Evolutionary conservation across 2,329 filamentous ascomycete species (phyloP).

Genomic region (Cladosporium oxysporum): DNA sequence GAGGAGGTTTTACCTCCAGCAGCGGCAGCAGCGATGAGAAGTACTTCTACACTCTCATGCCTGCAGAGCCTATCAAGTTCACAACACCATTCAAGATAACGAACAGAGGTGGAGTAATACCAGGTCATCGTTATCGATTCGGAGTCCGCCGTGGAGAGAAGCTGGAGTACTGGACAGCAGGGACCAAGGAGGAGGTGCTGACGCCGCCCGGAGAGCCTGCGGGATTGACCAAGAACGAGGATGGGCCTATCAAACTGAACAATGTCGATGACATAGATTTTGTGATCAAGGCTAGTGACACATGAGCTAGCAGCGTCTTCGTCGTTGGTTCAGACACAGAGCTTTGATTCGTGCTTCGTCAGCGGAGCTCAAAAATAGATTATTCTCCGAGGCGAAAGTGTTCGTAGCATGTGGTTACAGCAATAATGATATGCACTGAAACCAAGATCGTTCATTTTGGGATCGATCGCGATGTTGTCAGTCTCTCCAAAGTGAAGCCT

Average conservation of each 20-base stretch:
- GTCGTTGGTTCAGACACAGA: background rate
- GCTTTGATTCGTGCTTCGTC: background rate
- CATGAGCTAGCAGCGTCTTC: background rate
- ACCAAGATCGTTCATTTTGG: background rate
- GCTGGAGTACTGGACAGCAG: slow-evolving; percentile 8
- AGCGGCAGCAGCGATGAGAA: background rate
- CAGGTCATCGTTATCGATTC: slow-evolving; percentile 19
- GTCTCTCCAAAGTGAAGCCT: background rate
- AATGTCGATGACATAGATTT: background rate
- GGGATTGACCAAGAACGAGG: background rate
- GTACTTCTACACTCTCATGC: background rate
- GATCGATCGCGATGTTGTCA: background rate
- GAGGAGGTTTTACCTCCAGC: background rate
- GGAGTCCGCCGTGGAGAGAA: slow-evolving; percentile 7
- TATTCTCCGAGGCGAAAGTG: too few species aligned
- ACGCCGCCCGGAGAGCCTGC: background rate
- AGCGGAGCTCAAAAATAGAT: background rate
- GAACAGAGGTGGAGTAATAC: background rate
- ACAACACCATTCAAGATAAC: background rate
- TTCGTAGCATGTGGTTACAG: background rate
- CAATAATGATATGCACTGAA: background rate
- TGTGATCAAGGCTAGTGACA: background rate
- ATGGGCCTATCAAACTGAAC: background rate
- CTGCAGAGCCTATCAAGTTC: background rate
- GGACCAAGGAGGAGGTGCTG: slow-evolving; percentile 9